Percentiles rank a stretch among this genome's conserved stretches.
These are phyloP conservation scores for Cucurbita maxima DNA, from an alignment of 306 rosid genomes.

Conservation along the genomic window DNA sequence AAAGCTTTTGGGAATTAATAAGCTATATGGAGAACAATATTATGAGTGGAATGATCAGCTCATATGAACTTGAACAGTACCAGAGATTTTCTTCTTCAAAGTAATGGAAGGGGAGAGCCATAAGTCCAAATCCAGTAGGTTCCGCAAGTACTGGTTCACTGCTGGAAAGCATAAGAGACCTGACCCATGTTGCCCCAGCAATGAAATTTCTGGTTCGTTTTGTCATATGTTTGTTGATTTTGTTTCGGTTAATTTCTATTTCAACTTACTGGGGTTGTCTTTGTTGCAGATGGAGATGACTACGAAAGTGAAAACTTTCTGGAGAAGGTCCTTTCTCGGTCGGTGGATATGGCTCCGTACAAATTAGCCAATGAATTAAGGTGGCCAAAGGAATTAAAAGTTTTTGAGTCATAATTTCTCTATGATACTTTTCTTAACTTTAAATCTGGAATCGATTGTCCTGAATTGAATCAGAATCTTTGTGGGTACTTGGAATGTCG, in stretches of 20 bases:
- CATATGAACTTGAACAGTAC: neutral
- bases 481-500: conserved; percentile 94
- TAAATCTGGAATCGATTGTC: neutral
- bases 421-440: neutral
- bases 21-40: neutral
- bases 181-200: conserved; percentile 21
- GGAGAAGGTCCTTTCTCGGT: conserved; percentile 23
- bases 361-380: conserved; percentile 52
- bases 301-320: conserved; percentile 26
- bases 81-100: conserved; percentile 1
- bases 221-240: neutral
- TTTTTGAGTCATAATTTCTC: neutral
- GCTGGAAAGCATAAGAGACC: conserved; percentile 27
- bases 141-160: conserved; percentile 34
- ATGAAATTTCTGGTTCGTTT: conserved; percentile 43
- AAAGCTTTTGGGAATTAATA: neutral
- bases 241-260: neutral
- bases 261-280: neutral
- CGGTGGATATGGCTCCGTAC: conserved; percentile 48
- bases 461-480: conserved; percentile 42
- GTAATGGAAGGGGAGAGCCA: conserved; percentile 35
- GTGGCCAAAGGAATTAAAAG: conserved; percentile 13
- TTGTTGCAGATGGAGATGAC: conserved; percentile 35
- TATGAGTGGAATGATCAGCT: neutral
- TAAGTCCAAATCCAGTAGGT: conserved; percentile 23